Conservation (phyloP, 345 rosid species). For the Ceriops decandra region DNA sequence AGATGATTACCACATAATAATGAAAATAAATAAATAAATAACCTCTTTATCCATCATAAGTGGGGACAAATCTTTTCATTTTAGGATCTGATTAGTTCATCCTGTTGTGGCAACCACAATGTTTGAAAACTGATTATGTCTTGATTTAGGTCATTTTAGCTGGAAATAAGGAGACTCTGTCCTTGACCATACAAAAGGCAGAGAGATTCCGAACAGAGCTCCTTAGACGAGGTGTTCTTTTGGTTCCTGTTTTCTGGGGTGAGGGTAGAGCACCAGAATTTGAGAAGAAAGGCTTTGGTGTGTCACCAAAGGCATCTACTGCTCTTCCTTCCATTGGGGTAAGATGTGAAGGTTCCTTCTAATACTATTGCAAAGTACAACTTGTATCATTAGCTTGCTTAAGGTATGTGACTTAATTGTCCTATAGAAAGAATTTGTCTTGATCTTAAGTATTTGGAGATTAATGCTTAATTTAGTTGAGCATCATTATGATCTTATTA, state of each 20-base stretch:
- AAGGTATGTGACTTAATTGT: background rate
- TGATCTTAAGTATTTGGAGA: no score
- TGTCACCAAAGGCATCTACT: constrained; percentile 44
- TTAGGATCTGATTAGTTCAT: background rate
- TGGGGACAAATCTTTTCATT: background rate
- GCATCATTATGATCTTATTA: background rate
- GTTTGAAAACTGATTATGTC: constrained; percentile 10
- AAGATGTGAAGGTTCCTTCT: constrained; percentile 15
- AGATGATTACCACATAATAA: no score
- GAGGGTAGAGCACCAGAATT: constrained; percentile 49
- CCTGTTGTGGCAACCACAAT: background rate
- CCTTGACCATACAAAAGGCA: constrained; percentile 64
- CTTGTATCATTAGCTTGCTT: background rate
- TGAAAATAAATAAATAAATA: background rate
- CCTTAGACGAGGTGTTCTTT: constrained; percentile 75
- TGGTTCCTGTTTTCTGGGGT: constrained; percentile 85
- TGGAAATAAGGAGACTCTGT: constrained; percentile 66
- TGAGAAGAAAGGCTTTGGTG: constrained; percentile 88
- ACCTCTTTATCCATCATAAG: background rate
- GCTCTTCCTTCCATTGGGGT: constrained; percentile 94
- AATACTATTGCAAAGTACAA: background rate
- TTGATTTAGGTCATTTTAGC: constrained; percentile 77
- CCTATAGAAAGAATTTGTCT: no score
- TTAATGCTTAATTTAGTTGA: background rate
- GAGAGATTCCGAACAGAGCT: constrained; percentile 91